A percentile compares a stretch with the other conserved stretches of the same genome.
Conservation (phyloP, 257 asterid species). For the Fraxinus americana region DNA sequence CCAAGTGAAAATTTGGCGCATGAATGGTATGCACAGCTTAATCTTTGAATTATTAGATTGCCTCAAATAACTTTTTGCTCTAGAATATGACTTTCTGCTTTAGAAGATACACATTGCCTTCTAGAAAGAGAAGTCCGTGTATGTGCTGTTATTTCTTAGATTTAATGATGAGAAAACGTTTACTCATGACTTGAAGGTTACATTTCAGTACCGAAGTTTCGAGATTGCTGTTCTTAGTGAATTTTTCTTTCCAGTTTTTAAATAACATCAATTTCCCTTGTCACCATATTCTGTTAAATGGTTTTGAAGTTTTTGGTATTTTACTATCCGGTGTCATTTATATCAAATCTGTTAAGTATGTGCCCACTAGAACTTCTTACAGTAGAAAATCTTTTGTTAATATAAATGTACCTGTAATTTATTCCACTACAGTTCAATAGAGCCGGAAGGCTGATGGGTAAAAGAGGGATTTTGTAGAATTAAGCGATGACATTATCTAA, state of each 20-base stretch:
- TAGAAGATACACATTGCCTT: not conserved
- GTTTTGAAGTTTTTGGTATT: not conserved
- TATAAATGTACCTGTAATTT: not conserved
- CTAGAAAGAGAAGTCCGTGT: not conserved
- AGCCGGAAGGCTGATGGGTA: not conserved
- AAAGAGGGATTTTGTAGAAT: not conserved
- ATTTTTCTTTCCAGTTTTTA: not conserved
- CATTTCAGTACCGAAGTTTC: not conserved
- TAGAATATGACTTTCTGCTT: not conserved
- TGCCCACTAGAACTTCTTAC: not conserved
- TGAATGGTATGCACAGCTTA: constrained; percentile 43
- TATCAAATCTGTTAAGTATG: not conserved
- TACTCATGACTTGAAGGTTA: not conserved
- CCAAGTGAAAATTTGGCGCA: constrained; percentile 59
- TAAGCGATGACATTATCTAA: not conserved
- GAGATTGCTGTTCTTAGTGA: not conserved
- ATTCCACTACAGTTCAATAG: not conserved
- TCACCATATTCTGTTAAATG: no score
- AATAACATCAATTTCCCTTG: not conserved
- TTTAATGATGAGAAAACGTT: not conserved
- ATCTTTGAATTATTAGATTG: not conserved
- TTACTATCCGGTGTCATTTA: not conserved
- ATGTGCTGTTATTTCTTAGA: not conserved
- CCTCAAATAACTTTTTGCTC: not conserved
- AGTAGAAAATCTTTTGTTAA: not conserved